Evolutionary conservation across 495 filamentous ascomycete species (phyloP).

Genomic region (Aspergillus incahuasiensis): DNA sequence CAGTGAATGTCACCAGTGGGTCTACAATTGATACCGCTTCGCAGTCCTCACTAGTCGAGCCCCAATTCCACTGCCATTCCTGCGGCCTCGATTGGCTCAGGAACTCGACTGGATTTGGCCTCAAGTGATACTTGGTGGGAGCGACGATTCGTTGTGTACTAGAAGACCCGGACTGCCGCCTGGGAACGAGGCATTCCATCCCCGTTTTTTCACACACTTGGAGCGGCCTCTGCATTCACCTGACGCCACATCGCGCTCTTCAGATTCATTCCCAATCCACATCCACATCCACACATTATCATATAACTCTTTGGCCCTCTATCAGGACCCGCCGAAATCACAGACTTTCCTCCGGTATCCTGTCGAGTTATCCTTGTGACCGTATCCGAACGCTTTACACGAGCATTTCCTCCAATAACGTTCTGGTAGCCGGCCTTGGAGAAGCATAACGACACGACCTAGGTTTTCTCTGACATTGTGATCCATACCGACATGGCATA

Average conservation of each 20-base stretch:
- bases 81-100: slow-evolving; percentile 17
- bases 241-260: slow-evolving; percentile 1
- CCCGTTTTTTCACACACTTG: slow-evolving; percentile 15
- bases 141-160: slow-evolving; percentile 7
- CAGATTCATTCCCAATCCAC: slow-evolving; percentile 1
- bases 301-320: slow-evolving; percentile 1
- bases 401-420: too few relatives aligned
- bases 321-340: background rate
- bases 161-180: slow-evolving; percentile 12
- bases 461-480: background rate
- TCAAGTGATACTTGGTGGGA: slow-evolving; percentile 12
- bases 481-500: slow-evolving; percentile 20
- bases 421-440: too few relatives aligned
- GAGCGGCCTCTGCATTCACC: slow-evolving; percentile 1
- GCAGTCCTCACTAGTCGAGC: slow-evolving; percentile 13
- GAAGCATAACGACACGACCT: too few relatives aligned
- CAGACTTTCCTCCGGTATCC: background rate
- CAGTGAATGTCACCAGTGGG: slow-evolving; percentile 25
- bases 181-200: slow-evolving; percentile 9
- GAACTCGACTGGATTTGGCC: slow-evolving; percentile 14
- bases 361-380: too few relatives aligned
- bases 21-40: slow-evolving; percentile 33
- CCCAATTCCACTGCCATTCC: slow-evolving; percentile 17
- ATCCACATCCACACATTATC: background rate
- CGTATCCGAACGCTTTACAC: background rate